These are phyloP conservation scores for Auriculariales sp. DNA, from an alignment of 768 basidiomycete species.

Conservation along the genomic window DNA sequence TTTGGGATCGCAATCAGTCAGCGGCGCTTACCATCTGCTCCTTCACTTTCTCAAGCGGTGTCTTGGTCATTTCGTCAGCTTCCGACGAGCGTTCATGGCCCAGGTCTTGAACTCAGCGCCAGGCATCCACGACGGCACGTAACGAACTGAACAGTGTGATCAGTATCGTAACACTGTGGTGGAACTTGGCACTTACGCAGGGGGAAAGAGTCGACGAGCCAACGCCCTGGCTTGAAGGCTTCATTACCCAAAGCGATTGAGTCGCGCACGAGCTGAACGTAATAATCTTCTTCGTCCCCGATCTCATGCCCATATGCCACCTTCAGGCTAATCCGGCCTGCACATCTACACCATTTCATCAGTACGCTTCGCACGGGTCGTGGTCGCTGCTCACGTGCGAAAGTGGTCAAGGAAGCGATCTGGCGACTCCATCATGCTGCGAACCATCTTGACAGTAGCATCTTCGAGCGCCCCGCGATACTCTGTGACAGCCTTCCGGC, in stretches of 20 bases:
- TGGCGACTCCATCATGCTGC: not conserved
- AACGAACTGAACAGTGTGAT: constrained; percentile 3
- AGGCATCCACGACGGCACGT: constrained; percentile 12
- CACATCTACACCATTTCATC: not conserved
- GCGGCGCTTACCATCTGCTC: constrained; percentile 7
- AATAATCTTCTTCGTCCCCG: not conserved
- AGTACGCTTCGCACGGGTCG: no score
- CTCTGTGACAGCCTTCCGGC: not conserved
- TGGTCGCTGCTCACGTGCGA: not conserved
- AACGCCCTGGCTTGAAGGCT: constrained; percentile 3
- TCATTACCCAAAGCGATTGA: not conserved
- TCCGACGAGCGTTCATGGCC: constrained; percentile 2
- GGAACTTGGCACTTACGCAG: constrained; percentile 1
- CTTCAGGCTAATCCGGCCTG: not conserved
- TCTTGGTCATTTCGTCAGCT: constrained; percentile 5
- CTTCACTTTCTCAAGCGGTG: constrained; percentile 9
- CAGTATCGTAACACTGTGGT: not conserved
- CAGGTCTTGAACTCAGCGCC: constrained; percentile 9
- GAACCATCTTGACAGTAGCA: not conserved
- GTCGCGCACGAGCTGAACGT: not conserved
- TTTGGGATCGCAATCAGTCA: not conserved
- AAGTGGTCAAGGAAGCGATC: not conserved
- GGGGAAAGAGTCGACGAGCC: constrained; percentile 8
- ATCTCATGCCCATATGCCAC: not conserved
- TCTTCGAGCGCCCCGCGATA: not conserved